These are phyloP conservation scores for Apiospora rasikravindrae DNA, from an alignment of 2,329 filamentous ascomycete genomes.

Conservation along the genomic window DNA sequence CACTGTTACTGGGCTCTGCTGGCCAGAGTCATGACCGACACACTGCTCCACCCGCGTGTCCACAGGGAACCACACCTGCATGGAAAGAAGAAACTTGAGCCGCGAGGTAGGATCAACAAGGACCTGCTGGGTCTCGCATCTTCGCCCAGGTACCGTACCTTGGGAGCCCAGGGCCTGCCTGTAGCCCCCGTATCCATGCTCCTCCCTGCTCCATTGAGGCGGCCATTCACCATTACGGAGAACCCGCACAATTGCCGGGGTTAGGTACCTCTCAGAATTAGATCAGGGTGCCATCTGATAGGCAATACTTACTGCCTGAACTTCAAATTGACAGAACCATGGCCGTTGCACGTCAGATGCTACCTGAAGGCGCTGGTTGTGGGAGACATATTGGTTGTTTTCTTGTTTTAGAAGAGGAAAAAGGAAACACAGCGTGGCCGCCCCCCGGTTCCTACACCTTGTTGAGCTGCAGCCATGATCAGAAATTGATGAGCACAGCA, in stretches of 20 bases:
- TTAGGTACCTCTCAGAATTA: neutral
- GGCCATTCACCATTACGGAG: neutral
- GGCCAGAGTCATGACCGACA: constrained; percentile 8
- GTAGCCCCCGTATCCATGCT: neutral
- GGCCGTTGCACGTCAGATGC: constrained; percentile 6
- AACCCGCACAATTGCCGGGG: constrained; percentile 2
- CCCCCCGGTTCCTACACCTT: neutral
- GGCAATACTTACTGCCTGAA: neutral
- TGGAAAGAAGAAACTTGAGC: constrained; percentile 9
- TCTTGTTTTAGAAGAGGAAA: neutral
- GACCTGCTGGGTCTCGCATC: neutral
- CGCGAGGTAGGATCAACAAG: neutral
- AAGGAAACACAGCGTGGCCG: neutral
- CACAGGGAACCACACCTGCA: neutral
- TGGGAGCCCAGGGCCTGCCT: neutral
- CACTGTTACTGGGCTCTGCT: neutral
- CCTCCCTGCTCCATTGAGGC: neutral
- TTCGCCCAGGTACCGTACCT: neutral
- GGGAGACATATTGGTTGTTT: neutral
- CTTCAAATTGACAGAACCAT: neutral
- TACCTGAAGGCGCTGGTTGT: neutral
- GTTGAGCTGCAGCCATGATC: neutral
- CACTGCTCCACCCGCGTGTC: neutral
- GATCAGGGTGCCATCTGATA: neutral
- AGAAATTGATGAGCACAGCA: neutral